A percentile compares a stretch with the other conserved stretches of the same genome.
Conservation (phyloP, 1,284 basidiomycete species). For the Fomitopsis schrenkii region DNA sequence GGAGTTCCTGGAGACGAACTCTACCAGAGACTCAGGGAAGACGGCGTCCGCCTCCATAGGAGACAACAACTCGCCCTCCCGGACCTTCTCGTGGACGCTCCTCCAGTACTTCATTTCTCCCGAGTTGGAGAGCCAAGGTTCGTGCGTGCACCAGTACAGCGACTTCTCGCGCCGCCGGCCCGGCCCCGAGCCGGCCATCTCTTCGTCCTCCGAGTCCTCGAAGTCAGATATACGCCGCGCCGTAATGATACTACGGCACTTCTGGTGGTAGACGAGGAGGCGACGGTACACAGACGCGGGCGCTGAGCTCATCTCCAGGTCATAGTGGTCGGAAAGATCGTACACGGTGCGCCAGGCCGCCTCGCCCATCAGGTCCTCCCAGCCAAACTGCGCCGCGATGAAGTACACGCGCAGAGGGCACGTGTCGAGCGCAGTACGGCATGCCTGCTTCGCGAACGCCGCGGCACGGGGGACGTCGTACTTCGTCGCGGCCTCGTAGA, state of each 20-base stretch:
- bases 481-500: neutral
- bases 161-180: too few relatives aligned
- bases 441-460: neutral
- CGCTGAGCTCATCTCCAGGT: conserved; percentile 8
- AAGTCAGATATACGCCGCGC: neutral
- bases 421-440: neutral
- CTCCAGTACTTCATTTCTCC: too few relatives aligned
- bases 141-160: too few relatives aligned
- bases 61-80: too few relatives aligned
- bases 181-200: too few relatives aligned
- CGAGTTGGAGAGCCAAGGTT: too few relatives aligned
- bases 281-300: conserved; percentile 12
- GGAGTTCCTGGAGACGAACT: too few relatives aligned
- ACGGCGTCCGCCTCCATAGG: too few relatives aligned
- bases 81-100: too few relatives aligned
- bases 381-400: conserved; percentile 4
- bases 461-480: conserved; percentile 1
- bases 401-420: conserved; percentile 9
- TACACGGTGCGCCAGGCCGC: conserved; percentile 5
- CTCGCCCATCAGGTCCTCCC: conserved; percentile 1
- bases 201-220: too few relatives aligned
- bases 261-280: conserved; percentile 6
- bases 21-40: too few relatives aligned
- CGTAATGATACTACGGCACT: neutral
- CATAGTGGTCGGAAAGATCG: conserved; percentile 2